phyloP scores from a whole-genome alignment of 805 yeast genomes.

The Spathaspora arborariae region DNA sequence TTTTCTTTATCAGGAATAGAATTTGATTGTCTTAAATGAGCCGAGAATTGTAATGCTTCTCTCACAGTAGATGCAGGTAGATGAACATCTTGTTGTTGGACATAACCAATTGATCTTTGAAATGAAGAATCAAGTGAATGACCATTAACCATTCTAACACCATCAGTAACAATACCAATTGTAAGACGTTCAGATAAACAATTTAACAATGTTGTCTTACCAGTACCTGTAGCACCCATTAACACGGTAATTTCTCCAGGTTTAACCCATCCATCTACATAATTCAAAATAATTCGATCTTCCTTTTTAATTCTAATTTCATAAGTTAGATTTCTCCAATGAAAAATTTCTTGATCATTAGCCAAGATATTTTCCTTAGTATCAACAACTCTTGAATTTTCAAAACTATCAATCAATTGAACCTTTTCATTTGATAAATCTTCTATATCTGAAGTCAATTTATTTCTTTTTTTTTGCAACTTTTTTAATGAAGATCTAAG shows the following conservation, averaged over 20 bases:
- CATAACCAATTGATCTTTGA: constrained; percentile 75
- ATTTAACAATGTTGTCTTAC: constrained; percentile 72
- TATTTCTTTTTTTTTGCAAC: constrained; percentile 20
- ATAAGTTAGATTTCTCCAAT: constrained; percentile 34
- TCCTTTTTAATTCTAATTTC: constrained; percentile 31
- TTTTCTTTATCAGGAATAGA: constrained; percentile 54
- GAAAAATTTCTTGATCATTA: constrained; percentile 15
- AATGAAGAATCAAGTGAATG: constrained; percentile 57
- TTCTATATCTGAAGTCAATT: constrained; percentile 12
- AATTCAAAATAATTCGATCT: constrained; percentile 33
- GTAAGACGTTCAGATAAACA: constrained; percentile 57
- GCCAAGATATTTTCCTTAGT: constrained; percentile 5
- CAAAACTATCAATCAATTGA: constrained; percentile 22
- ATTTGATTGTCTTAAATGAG: constrained; percentile 66
- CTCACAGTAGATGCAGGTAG: constrained; percentile 64
- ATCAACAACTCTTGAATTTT: constrained; percentile 12
- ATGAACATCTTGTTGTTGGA: constrained; percentile 77
- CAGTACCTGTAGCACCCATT: constrained; percentile 86
- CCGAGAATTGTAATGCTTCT: constrained; percentile 68
- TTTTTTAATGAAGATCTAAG: constrained; percentile 25
- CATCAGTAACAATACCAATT: constrained; percentile 34
- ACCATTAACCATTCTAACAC: constrained; percentile 59
- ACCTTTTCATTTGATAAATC: constrained; percentile 21
- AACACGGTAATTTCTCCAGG: constrained; percentile 80
- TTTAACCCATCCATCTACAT: constrained; percentile 61